A percentile compares a stretch with the other conserved stretches of the same genome.
Conservation (phyloP, 192 early-diverging fungal species). For the Coemansia asiatica region DNA sequence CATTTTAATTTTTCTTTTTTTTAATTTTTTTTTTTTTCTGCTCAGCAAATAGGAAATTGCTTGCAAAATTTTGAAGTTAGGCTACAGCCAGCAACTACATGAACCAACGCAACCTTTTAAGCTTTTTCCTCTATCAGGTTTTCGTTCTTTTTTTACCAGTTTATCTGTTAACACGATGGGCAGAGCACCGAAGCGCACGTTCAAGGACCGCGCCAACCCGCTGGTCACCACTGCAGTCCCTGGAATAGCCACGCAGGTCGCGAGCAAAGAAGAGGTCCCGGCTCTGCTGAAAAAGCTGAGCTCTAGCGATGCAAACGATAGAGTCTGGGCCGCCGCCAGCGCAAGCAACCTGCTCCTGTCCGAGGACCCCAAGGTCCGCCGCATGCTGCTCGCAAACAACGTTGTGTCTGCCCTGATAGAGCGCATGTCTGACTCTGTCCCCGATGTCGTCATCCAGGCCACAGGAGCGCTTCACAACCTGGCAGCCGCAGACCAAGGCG, state of each 20-base stretch:
- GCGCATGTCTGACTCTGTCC: slow-evolving; percentile 67
- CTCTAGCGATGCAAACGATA: slow-evolving; percentile 68
- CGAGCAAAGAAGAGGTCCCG: slow-evolving; percentile 41
- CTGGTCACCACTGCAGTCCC: slow-evolving; percentile 23
- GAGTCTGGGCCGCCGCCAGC: slow-evolving; percentile 87
- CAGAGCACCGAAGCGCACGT: slow-evolving; percentile 47
- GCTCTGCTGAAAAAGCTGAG: slow-evolving; percentile 59
- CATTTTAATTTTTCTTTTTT: neutral
- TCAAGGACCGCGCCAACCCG: slow-evolving; percentile 49
- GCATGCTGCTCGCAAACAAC: slow-evolving; percentile 73
- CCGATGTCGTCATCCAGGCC: slow-evolving; percentile 72
- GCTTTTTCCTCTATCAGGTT: neutral
- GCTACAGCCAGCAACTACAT: too few species aligned
- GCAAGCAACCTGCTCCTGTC: slow-evolving; percentile 71
- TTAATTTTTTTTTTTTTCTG: neutral
- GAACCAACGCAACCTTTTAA: neutral
- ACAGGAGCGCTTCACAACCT: slow-evolving; percentile 66
- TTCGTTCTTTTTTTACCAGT: neutral
- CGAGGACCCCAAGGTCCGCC: slow-evolving; percentile 46
- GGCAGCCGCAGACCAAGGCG: slow-evolving; percentile 48
- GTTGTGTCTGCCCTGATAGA: slow-evolving; percentile 68
- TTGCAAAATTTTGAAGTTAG: neutral
- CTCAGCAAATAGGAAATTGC: neutral
- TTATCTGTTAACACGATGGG: slow-evolving; percentile 30
- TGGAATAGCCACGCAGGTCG: slow-evolving; percentile 25